Evolutionary conservation across 257 asterid genomes (phyloP).

Genomic region (Jacaranda mimosifolia): DNA sequence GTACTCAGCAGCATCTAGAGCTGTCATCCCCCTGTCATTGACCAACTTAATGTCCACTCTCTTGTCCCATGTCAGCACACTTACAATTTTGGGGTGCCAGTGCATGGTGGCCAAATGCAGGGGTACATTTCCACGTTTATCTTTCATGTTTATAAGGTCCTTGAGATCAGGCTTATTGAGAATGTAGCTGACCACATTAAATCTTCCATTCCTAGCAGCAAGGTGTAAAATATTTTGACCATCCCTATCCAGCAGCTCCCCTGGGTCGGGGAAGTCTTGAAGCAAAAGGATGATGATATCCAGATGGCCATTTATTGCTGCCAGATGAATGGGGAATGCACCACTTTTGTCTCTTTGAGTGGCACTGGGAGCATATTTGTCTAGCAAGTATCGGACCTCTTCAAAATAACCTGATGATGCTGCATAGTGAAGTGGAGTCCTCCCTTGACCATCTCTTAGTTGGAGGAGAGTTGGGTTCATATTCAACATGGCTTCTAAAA

Average conservation of each 20-base stretch:
- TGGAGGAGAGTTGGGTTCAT: constrained; percentile 15
- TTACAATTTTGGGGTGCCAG: constrained; percentile 40
- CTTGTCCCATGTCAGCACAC: constrained; percentile 40
- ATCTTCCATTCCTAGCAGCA: constrained; percentile 46
- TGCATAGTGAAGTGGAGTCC: constrained; percentile 43
- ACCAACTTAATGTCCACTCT: constrained; percentile 35
- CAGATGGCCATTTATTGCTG: constrained; percentile 34
- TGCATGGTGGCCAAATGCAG: constrained; percentile 42
- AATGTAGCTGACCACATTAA: constrained; percentile 29
- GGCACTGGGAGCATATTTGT: background rate
- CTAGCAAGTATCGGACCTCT: constrained; percentile 33
- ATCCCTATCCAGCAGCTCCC: constrained; percentile 36
- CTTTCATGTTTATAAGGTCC: constrained; percentile 43
- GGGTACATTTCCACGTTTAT: constrained; percentile 45
- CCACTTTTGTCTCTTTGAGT: constrained; percentile 37
- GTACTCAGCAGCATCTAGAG: constrained; percentile 45
- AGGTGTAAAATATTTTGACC: constrained; percentile 45
- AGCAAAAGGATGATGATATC: constrained; percentile 37
- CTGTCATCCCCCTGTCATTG: constrained; percentile 43
- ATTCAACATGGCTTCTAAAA: constrained; percentile 36
- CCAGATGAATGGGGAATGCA: constrained; percentile 41
- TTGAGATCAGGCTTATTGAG: constrained; percentile 36
- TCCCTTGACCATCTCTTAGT: constrained; percentile 31
- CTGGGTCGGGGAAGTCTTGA: constrained; percentile 38
- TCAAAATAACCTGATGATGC: constrained; percentile 35